Conservation (phyloP, 257 asterid genomes). For the Salvia hispanica region DNA sequence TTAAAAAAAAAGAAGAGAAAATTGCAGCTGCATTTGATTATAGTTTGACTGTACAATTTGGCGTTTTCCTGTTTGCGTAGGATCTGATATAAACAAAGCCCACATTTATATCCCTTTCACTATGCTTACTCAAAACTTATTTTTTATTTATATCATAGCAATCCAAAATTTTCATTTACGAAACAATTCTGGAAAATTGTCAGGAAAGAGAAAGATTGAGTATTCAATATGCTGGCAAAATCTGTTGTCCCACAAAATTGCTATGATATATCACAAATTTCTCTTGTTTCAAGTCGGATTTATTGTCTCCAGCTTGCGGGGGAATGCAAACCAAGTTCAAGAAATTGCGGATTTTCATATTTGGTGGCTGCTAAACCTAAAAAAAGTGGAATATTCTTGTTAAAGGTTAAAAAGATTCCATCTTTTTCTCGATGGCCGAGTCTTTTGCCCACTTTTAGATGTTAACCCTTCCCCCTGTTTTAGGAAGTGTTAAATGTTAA, state of each 20-base stretch:
- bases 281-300: conserved; percentile 21
- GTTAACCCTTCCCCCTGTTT: not conserved
- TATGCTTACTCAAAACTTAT: too few relatives aligned
- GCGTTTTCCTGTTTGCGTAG: not conserved
- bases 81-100: conserved; percentile 11
- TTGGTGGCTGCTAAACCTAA: conserved; percentile 28
- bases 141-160: not conserved
- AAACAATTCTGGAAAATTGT: not conserved
- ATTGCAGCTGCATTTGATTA: too few relatives aligned
- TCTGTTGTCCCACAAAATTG: conserved; percentile 18
- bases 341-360: conserved; percentile 25
- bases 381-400: conserved; percentile 21
- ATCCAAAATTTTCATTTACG: not conserved
- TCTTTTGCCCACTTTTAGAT: not conserved
- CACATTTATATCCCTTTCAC: not conserved
- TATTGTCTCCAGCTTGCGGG: conserved; percentile 15
- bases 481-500: conserved; percentile 5
- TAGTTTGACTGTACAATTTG: not conserved
- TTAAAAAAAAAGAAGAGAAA: too few relatives aligned
- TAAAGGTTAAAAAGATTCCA: conserved; percentile 31
- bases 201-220: not conserved
- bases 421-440: conserved; percentile 12
- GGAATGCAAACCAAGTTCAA: conserved; percentile 22
- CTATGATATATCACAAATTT: conserved; percentile 22
- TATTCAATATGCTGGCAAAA: conserved; percentile 33